Conservation (phyloP, 495 filamentous ascomycete species). For the Penicillium manginii region DNA sequence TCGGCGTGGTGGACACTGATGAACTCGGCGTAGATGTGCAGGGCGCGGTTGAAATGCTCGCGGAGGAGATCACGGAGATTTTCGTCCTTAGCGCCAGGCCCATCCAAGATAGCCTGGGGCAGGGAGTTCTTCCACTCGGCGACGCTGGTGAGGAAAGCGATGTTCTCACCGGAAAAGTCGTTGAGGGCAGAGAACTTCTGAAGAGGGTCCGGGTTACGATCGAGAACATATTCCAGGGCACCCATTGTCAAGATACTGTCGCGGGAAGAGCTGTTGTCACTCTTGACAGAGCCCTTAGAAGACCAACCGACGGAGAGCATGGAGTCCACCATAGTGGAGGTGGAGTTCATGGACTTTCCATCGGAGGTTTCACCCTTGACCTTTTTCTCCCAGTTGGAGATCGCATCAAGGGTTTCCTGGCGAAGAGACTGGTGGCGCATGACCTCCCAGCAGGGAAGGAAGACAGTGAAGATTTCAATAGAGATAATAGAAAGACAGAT, state of each 20-base stretch:
- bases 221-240: constrained; percentile 61
- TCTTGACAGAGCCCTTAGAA: constrained; percentile 31
- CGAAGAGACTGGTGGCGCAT: constrained; percentile 52
- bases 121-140: constrained; percentile 55
- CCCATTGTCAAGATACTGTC: constrained; percentile 58
- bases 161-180: constrained; percentile 71
- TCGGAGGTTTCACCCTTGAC: constrained; percentile 30
- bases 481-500: constrained; percentile 57
- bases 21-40: constrained; percentile 61
- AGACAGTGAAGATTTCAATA: constrained; percentile 57
- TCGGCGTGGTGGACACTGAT: constrained; percentile 58
- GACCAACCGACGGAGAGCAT: constrained; percentile 42
- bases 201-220: constrained; percentile 56
- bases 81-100: constrained; percentile 16
- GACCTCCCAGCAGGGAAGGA: constrained; percentile 60
- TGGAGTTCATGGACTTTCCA: constrained; percentile 33
- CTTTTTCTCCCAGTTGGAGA: constrained; percentile 38
- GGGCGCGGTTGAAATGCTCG: constrained; percentile 53
- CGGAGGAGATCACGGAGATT: constrained; percentile 34
- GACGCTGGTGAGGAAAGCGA: constrained; percentile 64
- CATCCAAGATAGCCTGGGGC: constrained; percentile 23
- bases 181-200: constrained; percentile 62
- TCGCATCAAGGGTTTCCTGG: constrained; percentile 41
- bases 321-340: constrained; percentile 35
- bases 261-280: constrained; percentile 23